Percentiles rank a stretch among this genome's conserved stretches.
phyloP scores from a whole-genome alignment of 257 asterid genomes.

The Fraxinus quadrangulata region DNA sequence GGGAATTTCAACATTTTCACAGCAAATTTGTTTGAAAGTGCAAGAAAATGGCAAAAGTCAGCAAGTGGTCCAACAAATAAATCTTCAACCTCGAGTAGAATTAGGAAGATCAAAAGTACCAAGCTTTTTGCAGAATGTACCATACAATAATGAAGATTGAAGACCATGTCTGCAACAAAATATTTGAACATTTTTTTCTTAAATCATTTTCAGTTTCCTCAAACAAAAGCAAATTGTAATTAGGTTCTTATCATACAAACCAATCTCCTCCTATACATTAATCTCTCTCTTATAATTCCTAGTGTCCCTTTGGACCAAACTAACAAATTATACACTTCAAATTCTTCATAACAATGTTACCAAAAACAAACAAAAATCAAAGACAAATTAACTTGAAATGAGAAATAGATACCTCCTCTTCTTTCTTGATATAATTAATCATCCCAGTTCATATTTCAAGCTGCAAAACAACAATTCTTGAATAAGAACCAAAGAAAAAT shows the following conservation, averaged over 20 bases:
- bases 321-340: slow-evolving; percentile 42
- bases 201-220: slow-evolving; percentile 7
- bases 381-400: slow-evolving; percentile 27
- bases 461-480: slow-evolving; percentile 22
- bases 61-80: slow-evolving; percentile 7
- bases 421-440: slow-evolving; percentile 16
- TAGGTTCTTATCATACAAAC: slow-evolving; percentile 26
- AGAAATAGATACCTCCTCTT: slow-evolving; percentile 38
- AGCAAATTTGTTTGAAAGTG: background rate
- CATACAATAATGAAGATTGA: background rate
- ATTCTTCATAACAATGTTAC: slow-evolving; percentile 37
- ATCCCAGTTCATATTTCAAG: slow-evolving; percentile 19
- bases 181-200: background rate
- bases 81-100: slow-evolving; percentile 5
- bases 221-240: slow-evolving; percentile 4
- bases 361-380: slow-evolving; percentile 24
- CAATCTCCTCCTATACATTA: slow-evolving; percentile 49
- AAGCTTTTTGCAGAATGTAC: slow-evolving; percentile 8
- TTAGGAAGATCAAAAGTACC: slow-evolving; percentile 14
- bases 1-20: background rate
- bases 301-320: slow-evolving; percentile 43
- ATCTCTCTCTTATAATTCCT: slow-evolving; percentile 31
- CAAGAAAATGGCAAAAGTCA: background rate
- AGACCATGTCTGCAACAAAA: background rate
- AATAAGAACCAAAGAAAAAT: background rate